phyloP scores from a whole-genome alignment of 805 yeast genomes.

The Nakazawaea peltata region DNA sequence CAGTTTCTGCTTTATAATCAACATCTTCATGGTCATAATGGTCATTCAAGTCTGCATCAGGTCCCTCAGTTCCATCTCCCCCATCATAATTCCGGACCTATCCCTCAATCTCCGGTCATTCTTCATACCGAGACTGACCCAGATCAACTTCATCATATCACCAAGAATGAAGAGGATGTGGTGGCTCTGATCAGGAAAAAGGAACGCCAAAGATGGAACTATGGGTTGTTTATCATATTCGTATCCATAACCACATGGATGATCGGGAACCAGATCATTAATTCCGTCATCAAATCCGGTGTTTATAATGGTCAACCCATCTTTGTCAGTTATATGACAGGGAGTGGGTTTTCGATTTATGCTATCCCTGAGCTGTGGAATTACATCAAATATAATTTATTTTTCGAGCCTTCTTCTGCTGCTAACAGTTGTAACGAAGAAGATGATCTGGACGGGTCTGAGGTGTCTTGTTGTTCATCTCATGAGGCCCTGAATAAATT shows the following conservation, averaged over 20 bases:
- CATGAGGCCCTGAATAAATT: too few species aligned
- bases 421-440: neutral
- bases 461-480: too few species aligned
- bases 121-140: too few species aligned
- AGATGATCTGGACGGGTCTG: neutral
- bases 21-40: too few species aligned
- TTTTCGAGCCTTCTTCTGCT: neutral
- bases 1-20: too few species aligned
- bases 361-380: constrained; percentile 27
- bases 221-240: constrained; percentile 33
- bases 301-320: constrained; percentile 39
- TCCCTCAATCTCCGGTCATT: too few species aligned
- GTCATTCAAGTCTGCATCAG: too few species aligned
- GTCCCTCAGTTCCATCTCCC: too few species aligned
- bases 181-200: constrained; percentile 24
- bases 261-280: constrained; percentile 39
- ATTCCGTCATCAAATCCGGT: constrained; percentile 38
- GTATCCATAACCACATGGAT: constrained; percentile 40
- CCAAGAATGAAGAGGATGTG: constrained; percentile 3
- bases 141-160: too few species aligned
- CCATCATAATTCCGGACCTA: too few species aligned
- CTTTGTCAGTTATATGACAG: constrained; percentile 38
- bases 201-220: constrained; percentile 33
- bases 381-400: neutral
- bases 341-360: constrained; percentile 37